Evolutionary conservation across 2,329 filamentous ascomycete genomes (phyloP), one percentile per base, ranked within the genome.

Genomic region (Sporothrix schenckii): DNA sequence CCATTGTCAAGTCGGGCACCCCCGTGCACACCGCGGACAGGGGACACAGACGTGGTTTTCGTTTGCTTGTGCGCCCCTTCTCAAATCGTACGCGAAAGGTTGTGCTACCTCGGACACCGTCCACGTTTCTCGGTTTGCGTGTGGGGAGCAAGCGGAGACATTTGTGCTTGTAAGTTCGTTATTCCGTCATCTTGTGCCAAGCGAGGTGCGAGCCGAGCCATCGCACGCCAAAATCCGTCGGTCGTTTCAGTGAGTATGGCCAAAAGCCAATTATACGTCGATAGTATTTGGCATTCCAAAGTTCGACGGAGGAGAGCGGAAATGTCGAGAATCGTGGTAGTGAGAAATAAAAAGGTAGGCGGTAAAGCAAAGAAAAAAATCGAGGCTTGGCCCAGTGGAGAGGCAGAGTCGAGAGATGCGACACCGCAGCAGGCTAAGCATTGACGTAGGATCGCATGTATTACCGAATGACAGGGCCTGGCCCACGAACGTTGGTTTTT

Each of bases 361-460:
- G 9, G 44, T 21, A 50, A 30, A 66, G 47, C 27, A 24, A 7
- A 30, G 54, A 30, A 19, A 49, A 34, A 53, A 14, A n/a, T 5
- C 9, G 16, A 27, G 44, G 34, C 63, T 52, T 53, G 63, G 16
- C 63, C 21, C 24, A 65, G 61, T 65, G 61, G 65, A 47, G 34
- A 53, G 58, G 58, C 58, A 16, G 58, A 44, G 58, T 0, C 39
- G 58, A 47, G 21, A 39, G 4, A 47, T 21, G 44, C n/a, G 30
- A 39, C 58, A 13, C 3, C 6, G 30, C 3, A 47, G n/a, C 39
- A n/a, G n/a, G 54, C 30, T 56, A 44, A 50, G 21, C 44, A 39
- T 53, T 53, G 63, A 53, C 63, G 63, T 66, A 41, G 63, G 30
- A 34, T 41, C 49, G 52, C 44, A 53, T 30, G 63, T 34, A 34